Evolutionary conservation across 768 basidiomycete genomes (phyloP).

Genomic region (Tephrocybe sp.): DNA sequence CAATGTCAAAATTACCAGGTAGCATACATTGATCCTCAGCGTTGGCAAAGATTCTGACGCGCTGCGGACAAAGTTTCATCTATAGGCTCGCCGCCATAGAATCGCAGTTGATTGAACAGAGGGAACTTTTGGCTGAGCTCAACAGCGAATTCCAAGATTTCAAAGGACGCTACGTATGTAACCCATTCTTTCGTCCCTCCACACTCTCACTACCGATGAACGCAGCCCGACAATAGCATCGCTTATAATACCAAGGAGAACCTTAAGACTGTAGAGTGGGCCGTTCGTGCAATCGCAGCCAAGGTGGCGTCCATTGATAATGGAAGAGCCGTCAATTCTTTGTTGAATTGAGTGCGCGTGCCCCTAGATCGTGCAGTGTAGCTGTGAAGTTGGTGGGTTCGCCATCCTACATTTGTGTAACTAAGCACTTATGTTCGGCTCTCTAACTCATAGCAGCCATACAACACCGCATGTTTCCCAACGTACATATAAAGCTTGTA

Average conservation of each 20-base stretch:
- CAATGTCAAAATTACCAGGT: conserved; percentile 1
- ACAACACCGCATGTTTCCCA: too few species aligned
- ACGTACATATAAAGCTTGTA: too few species aligned
- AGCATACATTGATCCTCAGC: not conserved
- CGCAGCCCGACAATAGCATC: conserved; percentile 2
- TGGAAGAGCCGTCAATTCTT: not conserved
- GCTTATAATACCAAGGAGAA: conserved; percentile 1
- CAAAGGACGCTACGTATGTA: conserved; percentile 6
- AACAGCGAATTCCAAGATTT: conserved; percentile 2
- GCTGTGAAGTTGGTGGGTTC: too few species aligned
- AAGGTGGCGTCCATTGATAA: conserved; percentile 7
- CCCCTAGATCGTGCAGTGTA: too few species aligned
- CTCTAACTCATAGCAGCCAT: too few species aligned
- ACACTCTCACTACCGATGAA: not conserved
- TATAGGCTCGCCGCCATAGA: conserved; percentile 7
- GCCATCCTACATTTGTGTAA: too few species aligned
- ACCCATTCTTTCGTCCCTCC: not conserved
- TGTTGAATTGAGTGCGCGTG: too few species aligned
- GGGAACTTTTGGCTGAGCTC: not conserved
- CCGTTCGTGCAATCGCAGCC: conserved; percentile 3
- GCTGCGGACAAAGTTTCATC: not conserved
- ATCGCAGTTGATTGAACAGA: conserved; percentile 6
- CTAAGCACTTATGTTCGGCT: too few species aligned
- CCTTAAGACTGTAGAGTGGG: conserved; percentile 2
- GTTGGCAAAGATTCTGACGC: not conserved